Evolutionary conservation across 306 rosid species (phyloP).

Genomic region (Dicorynia guianensis): DNA sequence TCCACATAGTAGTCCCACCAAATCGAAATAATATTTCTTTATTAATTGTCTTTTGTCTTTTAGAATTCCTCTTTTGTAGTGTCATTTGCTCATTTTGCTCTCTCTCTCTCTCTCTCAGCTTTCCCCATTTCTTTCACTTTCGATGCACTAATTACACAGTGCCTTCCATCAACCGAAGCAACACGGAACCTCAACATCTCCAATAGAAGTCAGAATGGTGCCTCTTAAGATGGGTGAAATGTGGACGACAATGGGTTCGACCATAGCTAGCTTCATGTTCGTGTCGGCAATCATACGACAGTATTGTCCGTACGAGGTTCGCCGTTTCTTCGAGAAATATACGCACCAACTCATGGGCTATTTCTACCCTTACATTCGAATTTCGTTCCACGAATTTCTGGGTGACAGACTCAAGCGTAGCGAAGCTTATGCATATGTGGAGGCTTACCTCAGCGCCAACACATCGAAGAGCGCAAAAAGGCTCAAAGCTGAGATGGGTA

Average conservation of each 20-base stretch:
- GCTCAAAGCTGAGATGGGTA: slow-evolving; percentile 87
- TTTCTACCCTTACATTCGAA: slow-evolving; percentile 72
- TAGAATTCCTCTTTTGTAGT: slow-evolving; percentile 8
- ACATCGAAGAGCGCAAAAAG: slow-evolving; percentile 75
- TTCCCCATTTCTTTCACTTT: neutral
- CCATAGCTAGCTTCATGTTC: slow-evolving; percentile 86
- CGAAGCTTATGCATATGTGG: slow-evolving; percentile 77
- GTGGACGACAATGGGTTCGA: slow-evolving; percentile 84
- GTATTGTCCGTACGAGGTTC: slow-evolving; percentile 77
- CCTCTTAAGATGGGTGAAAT: slow-evolving; percentile 62
- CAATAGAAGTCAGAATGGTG: slow-evolving; percentile 34
- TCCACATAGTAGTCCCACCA: slow-evolving; percentile 54
- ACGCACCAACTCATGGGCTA: slow-evolving; percentile 51
- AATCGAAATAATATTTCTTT: slow-evolving; percentile 48
- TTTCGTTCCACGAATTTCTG: slow-evolving; percentile 77
- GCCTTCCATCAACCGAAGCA: neutral
- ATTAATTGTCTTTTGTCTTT: slow-evolving; percentile 28
- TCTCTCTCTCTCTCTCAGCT: neutral
- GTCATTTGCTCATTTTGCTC: slow-evolving; percentile 57
- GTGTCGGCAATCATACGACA: slow-evolving; percentile 81
- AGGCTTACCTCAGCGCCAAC: slow-evolving; percentile 83
- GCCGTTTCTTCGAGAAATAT: slow-evolving; percentile 59
- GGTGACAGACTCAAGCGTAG: slow-evolving; percentile 84
- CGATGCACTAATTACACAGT: slow-evolving; percentile 13
- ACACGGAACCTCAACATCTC: neutral